These are phyloP conservation scores for Chrysoporthe puriensis DNA, from an alignment of 2,329 filamentous ascomycete genomes.

Conservation along the genomic window DNA sequence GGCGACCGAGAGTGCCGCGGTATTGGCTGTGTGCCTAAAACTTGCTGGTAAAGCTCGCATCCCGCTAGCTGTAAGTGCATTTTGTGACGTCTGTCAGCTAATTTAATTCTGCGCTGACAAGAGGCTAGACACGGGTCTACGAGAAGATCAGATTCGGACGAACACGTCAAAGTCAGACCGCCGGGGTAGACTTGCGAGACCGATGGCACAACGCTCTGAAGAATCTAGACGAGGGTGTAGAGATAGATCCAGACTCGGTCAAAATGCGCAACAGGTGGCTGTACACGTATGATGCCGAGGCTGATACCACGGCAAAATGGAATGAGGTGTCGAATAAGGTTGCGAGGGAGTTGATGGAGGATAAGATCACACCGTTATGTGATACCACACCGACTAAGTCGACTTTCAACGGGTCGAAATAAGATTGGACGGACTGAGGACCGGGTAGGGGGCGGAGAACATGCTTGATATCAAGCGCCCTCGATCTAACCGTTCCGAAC, in stretches of 20 bases:
- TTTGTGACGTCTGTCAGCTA: neutral
- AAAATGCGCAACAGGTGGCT: conserved; percentile 53
- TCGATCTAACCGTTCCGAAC: neutral
- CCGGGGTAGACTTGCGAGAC: conserved; percentile 48
- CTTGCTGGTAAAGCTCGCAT: conserved; percentile 46
- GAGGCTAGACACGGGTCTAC: conserved; percentile 43
- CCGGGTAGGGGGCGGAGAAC: neutral
- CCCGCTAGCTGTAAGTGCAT: conserved; percentile 41
- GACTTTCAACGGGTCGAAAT: neutral
- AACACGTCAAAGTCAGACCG: conserved; percentile 46
- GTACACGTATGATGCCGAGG: conserved; percentile 51
- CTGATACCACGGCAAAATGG: conserved; percentile 47
- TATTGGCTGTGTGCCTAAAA: conserved; percentile 48
- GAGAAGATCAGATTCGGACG: conserved; percentile 48
- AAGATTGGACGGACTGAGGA: neutral
- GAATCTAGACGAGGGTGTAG: conserved; percentile 44
- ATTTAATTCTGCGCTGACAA: conserved; percentile 12
- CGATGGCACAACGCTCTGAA: conserved; percentile 49
- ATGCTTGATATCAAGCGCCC: neutral
- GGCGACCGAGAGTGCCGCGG: conserved; percentile 55
- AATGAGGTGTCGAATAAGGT: conserved; percentile 44
- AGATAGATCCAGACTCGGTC: conserved; percentile 49
- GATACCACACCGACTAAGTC: conserved; percentile 2
- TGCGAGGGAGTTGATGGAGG: conserved; percentile 39
- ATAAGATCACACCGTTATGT: conserved; percentile 44